Percentiles rank a stretch among this genome's conserved stretches.
These are phyloP conservation scores for Pseudocercospora vitis DNA, from an alignment of 2,329 filamentous ascomycete genomes.

Conservation along the genomic window DNA sequence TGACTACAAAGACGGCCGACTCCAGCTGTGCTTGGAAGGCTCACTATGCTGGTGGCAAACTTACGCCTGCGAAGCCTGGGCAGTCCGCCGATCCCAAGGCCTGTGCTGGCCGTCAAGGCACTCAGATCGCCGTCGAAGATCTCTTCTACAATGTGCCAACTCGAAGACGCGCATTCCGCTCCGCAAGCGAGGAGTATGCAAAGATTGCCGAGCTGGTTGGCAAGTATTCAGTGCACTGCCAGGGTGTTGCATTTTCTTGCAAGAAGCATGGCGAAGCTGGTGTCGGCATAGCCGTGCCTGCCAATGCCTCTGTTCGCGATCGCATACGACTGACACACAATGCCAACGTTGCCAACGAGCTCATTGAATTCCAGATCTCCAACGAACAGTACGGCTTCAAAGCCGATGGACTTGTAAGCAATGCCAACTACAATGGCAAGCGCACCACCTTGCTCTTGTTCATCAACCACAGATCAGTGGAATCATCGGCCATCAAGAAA, in stretches of 20 bases:
- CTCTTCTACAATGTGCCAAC: slow-evolving; percentile 96
- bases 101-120: slow-evolving; percentile 82
- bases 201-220: slow-evolving; percentile 96
- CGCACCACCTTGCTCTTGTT: slow-evolving; percentile 85
- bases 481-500: slow-evolving; percentile 84
- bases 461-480: slow-evolving; percentile 93
- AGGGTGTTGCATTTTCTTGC: slow-evolving; percentile 89
- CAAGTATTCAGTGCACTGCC: slow-evolving; percentile 88
- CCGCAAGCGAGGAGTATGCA: slow-evolving; percentile 89
- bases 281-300: slow-evolving; percentile 75
- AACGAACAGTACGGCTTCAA: slow-evolving; percentile 82
- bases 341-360: slow-evolving; percentile 78
- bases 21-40: slow-evolving; percentile 89
- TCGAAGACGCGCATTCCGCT: slow-evolving; percentile 83
- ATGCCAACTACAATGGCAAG: slow-evolving; percentile 93
- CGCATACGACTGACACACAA: slow-evolving; percentile 90
- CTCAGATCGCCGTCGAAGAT: slow-evolving; percentile 93
- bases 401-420: slow-evolving; percentile 77
- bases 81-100: slow-evolving; percentile 83
- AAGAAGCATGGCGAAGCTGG: slow-evolving; percentile 92
- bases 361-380: slow-evolving; percentile 71
- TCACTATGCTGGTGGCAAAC: slow-evolving; percentile 78
- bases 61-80: slow-evolving; percentile 81
- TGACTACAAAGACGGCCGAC: slow-evolving; percentile 89
- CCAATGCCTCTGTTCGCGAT: slow-evolving; percentile 70